Evolutionary conservation across 108 stramenopile species (phyloP).

Genomic region (Skeletonema costatum): DNA sequence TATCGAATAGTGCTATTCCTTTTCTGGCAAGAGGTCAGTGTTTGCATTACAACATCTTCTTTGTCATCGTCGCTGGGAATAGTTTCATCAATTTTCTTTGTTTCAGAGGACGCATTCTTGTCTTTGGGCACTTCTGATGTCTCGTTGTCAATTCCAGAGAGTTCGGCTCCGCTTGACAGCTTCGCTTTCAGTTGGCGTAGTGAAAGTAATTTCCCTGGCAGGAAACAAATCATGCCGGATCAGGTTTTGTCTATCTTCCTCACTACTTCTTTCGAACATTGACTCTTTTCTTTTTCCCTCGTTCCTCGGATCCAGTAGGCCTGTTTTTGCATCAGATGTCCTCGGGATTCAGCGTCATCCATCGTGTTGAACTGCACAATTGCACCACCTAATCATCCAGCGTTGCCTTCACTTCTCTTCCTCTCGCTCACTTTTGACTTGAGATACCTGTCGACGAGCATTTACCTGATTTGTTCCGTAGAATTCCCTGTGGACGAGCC

Average conservation of each 20-base stretch:
- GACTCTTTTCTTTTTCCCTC: neutral
- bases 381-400: neutral
- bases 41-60: neutral
- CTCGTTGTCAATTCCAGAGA: neutral
- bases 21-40: neutral
- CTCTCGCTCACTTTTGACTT: neutral
- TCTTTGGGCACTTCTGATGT: neutral
- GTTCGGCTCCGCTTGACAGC: neutral
- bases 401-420: neutral
- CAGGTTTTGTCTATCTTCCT: neutral
- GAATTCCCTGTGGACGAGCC: too few relatives aligned
- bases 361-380: neutral
- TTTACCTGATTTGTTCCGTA: too few relatives aligned
- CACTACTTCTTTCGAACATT: neutral
- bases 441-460: too few relatives aligned
- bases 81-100: neutral
- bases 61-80: too few relatives aligned
- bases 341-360: neutral
- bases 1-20: neutral
- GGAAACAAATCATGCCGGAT: neutral
- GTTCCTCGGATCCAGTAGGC: neutral
- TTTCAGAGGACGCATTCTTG: neutral
- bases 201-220: neutral
- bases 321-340: neutral
- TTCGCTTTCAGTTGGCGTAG: neutral